Evolutionary conservation across 2,329 filamentous ascomycete genomes (phyloP).

Genomic region (Calonectria hawksworthii): DNA sequence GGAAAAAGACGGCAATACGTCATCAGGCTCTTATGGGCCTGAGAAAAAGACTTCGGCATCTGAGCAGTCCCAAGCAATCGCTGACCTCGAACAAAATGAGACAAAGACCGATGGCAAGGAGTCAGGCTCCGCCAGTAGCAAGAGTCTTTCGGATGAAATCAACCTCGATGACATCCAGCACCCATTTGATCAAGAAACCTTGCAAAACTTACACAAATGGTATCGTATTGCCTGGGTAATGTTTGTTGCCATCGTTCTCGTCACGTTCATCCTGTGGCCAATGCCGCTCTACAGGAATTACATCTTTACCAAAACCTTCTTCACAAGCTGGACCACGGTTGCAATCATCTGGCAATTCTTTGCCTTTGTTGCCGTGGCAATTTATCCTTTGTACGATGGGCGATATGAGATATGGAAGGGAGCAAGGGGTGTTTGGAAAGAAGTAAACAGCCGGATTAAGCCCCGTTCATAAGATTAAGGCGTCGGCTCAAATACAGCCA

Average conservation of each 20-base stretch:
- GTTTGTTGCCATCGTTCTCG: constrained; percentile 12
- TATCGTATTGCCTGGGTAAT: constrained; percentile 18
- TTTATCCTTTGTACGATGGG: constrained; percentile 20
- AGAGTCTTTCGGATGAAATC: background rate
- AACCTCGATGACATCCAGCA: background rate
- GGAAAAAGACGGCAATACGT: background rate
- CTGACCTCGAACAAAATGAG: background rate
- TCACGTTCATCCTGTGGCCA: constrained; percentile 24
- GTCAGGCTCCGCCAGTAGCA: background rate
- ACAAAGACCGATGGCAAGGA: background rate
- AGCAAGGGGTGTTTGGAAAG: background rate
- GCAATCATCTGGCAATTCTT: constrained; percentile 29
- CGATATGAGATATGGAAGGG: constrained; percentile 23
- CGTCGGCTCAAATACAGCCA: background rate
- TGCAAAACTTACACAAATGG: background rate
- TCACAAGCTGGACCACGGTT: constrained; percentile 22
- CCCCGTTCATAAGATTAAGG: background rate
- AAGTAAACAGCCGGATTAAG: background rate
- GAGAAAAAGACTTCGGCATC: background rate
- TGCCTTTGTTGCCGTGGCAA: constrained; percentile 18
- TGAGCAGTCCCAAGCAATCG: background rate
- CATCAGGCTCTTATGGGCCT: background rate
- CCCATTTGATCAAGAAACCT: constrained; percentile 1
- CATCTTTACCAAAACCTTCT: constrained; percentile 21
- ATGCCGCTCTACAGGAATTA: constrained; percentile 23